A percentile compares a stretch with the other conserved stretches of the same genome.
phyloP scores from a whole-genome alignment of 352 stramenopile species.

The Pythium volutum region DNA sequence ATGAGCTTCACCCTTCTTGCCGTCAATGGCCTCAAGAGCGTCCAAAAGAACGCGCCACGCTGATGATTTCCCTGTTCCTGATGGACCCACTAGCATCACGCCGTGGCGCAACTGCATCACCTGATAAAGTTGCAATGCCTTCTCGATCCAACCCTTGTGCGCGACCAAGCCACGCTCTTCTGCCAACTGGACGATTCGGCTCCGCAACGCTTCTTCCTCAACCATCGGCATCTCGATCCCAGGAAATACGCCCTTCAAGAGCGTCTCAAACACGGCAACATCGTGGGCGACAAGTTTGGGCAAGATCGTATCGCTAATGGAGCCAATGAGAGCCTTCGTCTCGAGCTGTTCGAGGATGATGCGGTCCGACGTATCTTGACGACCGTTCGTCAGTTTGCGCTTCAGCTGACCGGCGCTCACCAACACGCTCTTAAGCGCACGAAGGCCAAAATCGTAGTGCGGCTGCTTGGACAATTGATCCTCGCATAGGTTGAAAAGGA shows the following conservation, averaged over 20 bases:
- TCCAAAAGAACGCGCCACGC: conserved; percentile 93
- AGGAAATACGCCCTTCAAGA: conserved; percentile 97
- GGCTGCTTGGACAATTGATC: conserved; percentile 97
- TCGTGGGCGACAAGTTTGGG: conserved; percentile 99
- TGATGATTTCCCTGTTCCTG: conserved; percentile 96
- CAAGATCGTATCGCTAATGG: conserved; percentile 98
- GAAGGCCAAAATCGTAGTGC: conserved; percentile 99
- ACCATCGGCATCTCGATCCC: conserved; percentile 81
- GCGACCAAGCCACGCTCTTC: conserved; percentile 85
- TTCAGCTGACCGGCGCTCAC: conserved; percentile 98
- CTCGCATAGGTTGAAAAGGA: conserved; percentile 98
- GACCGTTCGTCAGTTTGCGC: conserved; percentile 77
- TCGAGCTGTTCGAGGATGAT: conserved; percentile 80
- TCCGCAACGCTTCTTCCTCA: conserved; percentile 86
- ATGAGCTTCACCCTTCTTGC: conserved; percentile 95
- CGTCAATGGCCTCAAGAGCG: conserved; percentile 93
- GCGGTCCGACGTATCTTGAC: conserved; percentile 29
- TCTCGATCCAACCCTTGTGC: conserved; percentile 95
- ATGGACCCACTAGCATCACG: conserved; percentile 98
- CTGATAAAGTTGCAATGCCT: conserved; percentile 98
- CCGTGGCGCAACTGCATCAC: conserved; percentile 97
- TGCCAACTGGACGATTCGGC: conserved; percentile 92
- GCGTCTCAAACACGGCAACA: conserved; percentile 94
- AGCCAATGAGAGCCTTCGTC: conserved; percentile 94
- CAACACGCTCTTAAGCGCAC: conserved; percentile 98